Base-by-base conservation (phyloP, 202 grass and related monocot genomes). In the Zoysia matrella region DNA sequence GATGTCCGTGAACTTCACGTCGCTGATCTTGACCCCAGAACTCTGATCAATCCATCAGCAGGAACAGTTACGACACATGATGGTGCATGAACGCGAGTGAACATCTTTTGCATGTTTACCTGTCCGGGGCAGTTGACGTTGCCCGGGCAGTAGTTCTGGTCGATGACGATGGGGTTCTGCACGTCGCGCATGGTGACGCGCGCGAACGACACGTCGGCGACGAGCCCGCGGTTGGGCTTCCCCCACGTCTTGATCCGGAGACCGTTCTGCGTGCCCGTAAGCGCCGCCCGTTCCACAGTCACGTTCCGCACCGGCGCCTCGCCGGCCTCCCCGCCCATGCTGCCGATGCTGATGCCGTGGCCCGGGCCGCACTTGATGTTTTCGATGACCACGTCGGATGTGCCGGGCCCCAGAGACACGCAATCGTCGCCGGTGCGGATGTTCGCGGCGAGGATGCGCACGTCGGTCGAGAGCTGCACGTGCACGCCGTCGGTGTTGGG, bases 321-420 rank as follows among this genome's bases (percentile, higher is more conserved):
- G 6, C 69, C 65, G 22, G 86, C 36, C 60, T 69, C 22, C 8
- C 84, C 69, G 7, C 81, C 84, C 43, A 91, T 11, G 82, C 86
- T 94, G 11, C 92, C 92, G 42, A 94, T 91, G 89, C 92, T 94
- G 69, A 94, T 91, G 16, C 92, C 92, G 64, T 94, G 92, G 1
- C 92, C 89, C 0, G 89, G 89, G 14, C 92, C 92, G 69, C 89
- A 91, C 4, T 14, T 54, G 73, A 94, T 75, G 52, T 77, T 65
- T 54, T 72, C 41, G 63, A 91, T 75, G 77, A 78, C 58, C 58
- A 90, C 81, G 71, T 71, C 52, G 69, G 68, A 52, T 50, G 78
- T 57, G 12, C 89, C 92, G 0, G 81, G 73, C 8, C 92, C 92
- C n/a, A 94, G 73, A 63, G 92, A 83, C 65, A 90, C 74, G 77